Base-by-base conservation (phyloP, 1,284 basidiomycete genomes). In the Phylloporus sp. region DNA sequence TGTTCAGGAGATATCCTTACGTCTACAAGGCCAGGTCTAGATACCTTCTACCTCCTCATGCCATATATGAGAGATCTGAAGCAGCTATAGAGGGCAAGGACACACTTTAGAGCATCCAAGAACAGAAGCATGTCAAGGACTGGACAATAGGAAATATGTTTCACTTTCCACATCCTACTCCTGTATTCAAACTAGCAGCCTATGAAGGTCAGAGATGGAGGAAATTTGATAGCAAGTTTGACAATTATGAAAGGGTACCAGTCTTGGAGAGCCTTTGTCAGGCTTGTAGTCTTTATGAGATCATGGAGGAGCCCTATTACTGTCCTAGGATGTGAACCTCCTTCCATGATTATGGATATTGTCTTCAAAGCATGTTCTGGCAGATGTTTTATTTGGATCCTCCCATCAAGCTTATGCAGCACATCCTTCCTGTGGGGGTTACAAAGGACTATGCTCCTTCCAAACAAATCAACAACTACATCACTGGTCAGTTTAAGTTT, bases 301-400 rank as follows among this genome's bases (percentile, higher is more conserved):
- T 47, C 14, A 27, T 41, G 12, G 20, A 35, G 8, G 60, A 62
- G 17, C 47, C 32, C 23, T 37, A 37, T 20, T 35, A 47, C 23
- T 14, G 10, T 25, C 55, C 29, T 57, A 39, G 53, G 2, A 4
- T 20, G n/a, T 59, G 63, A 47, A 62, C 32, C 10, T 52, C 41
- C 3, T 64, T 43, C 15, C 12, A n/a, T 32, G 63, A 64, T 20
- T 37, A 64, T 58, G 63, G 56, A 20, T 64, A 59, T 52, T 32
- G 45, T 25, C 23, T 64, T 3, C 56, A 37, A 8, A 35, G 15
- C 32, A 35, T 20, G 6, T 58, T 47, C 45, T 14, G 20, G 7
- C 63, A 64, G n/a, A 64, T 64, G 43, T 64, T 64, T 29, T 59
- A 49, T 64, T 12, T 64, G 17, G 47, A 29, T n/a, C 4, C 23